These are phyloP conservation scores for Sarcomyxa edulis DNA, from an alignment of 768 basidiomycete genomes.

Conservation along the genomic window DNA sequence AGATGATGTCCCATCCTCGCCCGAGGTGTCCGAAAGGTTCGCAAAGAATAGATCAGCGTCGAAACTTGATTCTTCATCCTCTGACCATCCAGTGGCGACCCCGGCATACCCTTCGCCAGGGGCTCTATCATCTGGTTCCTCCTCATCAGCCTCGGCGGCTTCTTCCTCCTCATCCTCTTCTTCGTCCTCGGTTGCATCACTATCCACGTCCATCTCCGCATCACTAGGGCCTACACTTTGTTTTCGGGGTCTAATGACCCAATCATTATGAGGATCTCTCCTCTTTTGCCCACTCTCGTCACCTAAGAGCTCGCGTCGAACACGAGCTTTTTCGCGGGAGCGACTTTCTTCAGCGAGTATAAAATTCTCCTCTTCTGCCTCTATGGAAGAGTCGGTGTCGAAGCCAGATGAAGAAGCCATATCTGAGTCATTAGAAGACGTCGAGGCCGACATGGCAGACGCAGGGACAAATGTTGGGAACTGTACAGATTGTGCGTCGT, in stretches of 20 bases:
- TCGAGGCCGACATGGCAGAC: slow-evolving; percentile 45
- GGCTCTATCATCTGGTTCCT: slow-evolving; percentile 39
- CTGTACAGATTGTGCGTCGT: slow-evolving; percentile 27
- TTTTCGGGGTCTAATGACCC: slow-evolving; percentile 68
- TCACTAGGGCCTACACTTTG: slow-evolving; percentile 64
- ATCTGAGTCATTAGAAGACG: slow-evolving; percentile 41
- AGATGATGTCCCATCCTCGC: slow-evolving; percentile 18
- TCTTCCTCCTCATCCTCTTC: slow-evolving; percentile 34
- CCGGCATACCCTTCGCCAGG: slow-evolving; percentile 46
- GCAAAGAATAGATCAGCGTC: slow-evolving; percentile 85
- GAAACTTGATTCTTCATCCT: slow-evolving; percentile 72
- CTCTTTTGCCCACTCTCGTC: slow-evolving; percentile 36
- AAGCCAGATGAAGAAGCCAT: slow-evolving; percentile 31
- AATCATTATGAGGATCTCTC: slow-evolving; percentile 41
- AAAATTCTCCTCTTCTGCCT: slow-evolving; percentile 59
- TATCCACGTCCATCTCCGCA: slow-evolving; percentile 60
- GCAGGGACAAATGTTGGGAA: slow-evolving; percentile 72
- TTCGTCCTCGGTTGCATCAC: slow-evolving; percentile 51
- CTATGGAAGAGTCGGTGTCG: slow-evolving; percentile 51
- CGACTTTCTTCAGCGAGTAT: slow-evolving; percentile 39
- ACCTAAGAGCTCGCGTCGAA: slow-evolving; percentile 56
- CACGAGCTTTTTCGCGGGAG: slow-evolving; percentile 42
- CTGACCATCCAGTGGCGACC: slow-evolving; percentile 73
- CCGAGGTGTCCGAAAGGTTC: slow-evolving; percentile 47
- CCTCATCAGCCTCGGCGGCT: slow-evolving; percentile 27